These are phyloP conservation scores for Phytophthora agathidicida DNA, from an alignment of 352 stramenopile species.

Conservation along the genomic window DNA sequence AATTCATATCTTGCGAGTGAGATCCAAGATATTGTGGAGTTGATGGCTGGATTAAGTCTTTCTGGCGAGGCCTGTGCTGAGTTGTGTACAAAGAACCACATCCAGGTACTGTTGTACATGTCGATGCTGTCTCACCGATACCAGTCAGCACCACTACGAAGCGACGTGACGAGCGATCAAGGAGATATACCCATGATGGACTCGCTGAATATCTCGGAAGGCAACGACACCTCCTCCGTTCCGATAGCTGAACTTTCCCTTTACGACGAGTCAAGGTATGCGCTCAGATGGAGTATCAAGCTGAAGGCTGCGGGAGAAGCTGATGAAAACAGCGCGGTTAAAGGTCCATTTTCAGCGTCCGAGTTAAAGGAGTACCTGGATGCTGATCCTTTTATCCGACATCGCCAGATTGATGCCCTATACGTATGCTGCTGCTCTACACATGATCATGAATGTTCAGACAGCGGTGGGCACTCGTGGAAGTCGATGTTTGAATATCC, in stretches of 20 bases:
- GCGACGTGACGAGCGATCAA: slow-evolving; percentile 26
- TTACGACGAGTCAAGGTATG: slow-evolving; percentile 65
- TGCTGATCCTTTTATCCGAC: slow-evolving; percentile 38
- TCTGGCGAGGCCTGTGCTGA: slow-evolving; percentile 43
- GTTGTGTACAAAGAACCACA: slow-evolving; percentile 58
- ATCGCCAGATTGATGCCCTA: slow-evolving; percentile 44
- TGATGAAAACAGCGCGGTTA: slow-evolving; percentile 22
- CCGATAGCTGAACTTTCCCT: slow-evolving; percentile 74
- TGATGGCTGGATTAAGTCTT: slow-evolving; percentile 61
- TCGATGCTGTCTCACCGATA: slow-evolving; percentile 61
- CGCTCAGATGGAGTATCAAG: slow-evolving; percentile 71
- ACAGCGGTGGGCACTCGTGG: slow-evolving; percentile 55
- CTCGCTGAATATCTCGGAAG: slow-evolving; percentile 50
- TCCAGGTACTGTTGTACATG: slow-evolving; percentile 72
- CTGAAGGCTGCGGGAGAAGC: slow-evolving; percentile 23
- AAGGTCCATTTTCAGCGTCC: slow-evolving; percentile 59
- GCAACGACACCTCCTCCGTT: slow-evolving; percentile 50
- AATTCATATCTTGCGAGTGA: slow-evolving; percentile 59
- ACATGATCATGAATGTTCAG: slow-evolving; percentile 38
- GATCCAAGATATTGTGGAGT: slow-evolving; percentile 69
- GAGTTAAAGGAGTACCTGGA: slow-evolving; percentile 66
- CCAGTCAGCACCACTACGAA: slow-evolving; percentile 9
- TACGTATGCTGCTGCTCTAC: slow-evolving; percentile 75
- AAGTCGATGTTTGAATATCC: slow-evolving; percentile 64
- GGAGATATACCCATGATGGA: slow-evolving; percentile 79